A percentile compares a stretch with the other conserved stretches of the same genome.
Conservation (phyloP, 148 eudicot genomes). For the Chenopodium berlandieri region DNA sequence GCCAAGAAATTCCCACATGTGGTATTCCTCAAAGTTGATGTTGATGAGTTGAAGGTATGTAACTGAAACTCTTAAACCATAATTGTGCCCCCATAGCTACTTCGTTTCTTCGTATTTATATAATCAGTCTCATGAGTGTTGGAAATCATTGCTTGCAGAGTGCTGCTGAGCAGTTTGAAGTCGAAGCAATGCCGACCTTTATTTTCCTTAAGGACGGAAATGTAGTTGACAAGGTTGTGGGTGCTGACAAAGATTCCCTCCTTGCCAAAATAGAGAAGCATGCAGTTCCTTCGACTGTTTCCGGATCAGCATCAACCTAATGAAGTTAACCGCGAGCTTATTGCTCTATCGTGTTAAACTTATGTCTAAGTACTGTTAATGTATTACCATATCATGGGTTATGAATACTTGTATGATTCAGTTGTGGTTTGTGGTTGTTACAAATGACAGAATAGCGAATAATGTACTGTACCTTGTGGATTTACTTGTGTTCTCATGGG, state of each 20-base stretch:
- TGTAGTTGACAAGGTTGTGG: constrained; percentile 53
- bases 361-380: not conserved
- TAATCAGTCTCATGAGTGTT: not conserved
- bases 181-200: constrained; percentile 82
- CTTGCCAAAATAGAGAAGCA: constrained; percentile 34
- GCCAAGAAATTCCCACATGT: constrained; percentile 47
- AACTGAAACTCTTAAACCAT: not conserved
- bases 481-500: no score
- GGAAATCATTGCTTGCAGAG: constrained; percentile 35
- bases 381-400: not conserved
- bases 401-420: not conserved
- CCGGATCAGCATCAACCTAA: not conserved
- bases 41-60: constrained; percentile 45
- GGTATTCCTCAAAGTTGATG: constrained; percentile 59
- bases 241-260: constrained; percentile 65
- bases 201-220: constrained; percentile 65
- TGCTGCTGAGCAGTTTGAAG: constrained; percentile 43
- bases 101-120: no score
- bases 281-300: constrained; percentile 7
- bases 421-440: not conserved
- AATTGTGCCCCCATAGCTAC: not conserved
- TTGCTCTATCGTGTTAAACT: not conserved
- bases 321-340: not conserved
- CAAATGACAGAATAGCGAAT: not conserved
- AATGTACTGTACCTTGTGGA: no score